Percentiles rank a stretch among this genome's conserved stretches.
These are phyloP conservation scores for Neurospora sp. DNA, from an alignment of 2,329 filamentous ascomycete species.

Conservation along the genomic window DNA sequence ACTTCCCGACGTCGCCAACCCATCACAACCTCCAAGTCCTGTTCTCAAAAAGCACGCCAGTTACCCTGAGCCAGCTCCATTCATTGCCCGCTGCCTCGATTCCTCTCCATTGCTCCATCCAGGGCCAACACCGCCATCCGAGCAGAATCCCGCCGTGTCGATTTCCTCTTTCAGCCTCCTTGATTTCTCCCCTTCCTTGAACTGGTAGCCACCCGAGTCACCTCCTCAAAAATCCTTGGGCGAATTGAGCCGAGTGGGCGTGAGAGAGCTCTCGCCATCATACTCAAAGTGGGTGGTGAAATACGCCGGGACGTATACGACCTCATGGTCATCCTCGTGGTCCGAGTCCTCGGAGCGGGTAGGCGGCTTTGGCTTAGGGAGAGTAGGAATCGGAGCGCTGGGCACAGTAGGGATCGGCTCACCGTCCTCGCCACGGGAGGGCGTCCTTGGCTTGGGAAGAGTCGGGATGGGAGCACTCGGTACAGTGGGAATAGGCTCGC, in stretches of 20 bases:
- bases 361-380: background rate
- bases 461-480: background rate
- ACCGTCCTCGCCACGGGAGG: background rate
- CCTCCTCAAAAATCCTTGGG: background rate
- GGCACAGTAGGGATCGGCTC: background rate
- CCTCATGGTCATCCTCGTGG: rapidly evolving
- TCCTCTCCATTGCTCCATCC: background rate
- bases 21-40: background rate
- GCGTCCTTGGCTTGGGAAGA: background rate
- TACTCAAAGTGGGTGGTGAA: background rate
- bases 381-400: background rate
- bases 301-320: background rate
- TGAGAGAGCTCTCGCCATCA: background rate
- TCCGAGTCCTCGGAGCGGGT: background rate
- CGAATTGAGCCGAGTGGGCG: background rate
- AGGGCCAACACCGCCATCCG: background rate
- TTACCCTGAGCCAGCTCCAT: background rate
- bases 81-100: background rate
- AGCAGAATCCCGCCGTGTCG: background rate
- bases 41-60: background rate
- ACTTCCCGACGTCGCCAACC: background rate
- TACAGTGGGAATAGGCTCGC: background rate
- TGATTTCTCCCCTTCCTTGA: background rate
- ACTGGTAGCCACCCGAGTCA: background rate
- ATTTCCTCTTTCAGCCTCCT: background rate